Percentiles rank a stretch among this genome's conserved stretches.
phyloP scores from a whole-genome alignment of 2,329 filamentous ascomycete species.

The Apiospora arundinis region DNA sequence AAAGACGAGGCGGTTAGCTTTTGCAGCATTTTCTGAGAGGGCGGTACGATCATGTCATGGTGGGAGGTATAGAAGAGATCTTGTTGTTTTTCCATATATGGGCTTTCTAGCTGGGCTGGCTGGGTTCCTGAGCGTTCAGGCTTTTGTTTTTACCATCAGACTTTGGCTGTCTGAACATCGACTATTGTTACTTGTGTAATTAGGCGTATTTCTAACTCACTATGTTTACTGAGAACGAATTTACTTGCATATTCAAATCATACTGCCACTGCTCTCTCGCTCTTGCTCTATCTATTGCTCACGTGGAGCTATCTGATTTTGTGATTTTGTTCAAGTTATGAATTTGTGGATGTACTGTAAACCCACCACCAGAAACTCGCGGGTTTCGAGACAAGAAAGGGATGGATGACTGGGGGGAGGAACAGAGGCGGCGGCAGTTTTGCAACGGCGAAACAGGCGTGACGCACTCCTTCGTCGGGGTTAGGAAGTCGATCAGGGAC shows the following conservation, averaged over 20 bases:
- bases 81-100: not conserved
- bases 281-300: not conserved
- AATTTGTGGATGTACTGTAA: not conserved
- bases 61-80: conserved; percentile 13
- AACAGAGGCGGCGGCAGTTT: not conserved
- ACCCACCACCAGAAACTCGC: not conserved
- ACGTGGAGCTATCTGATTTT: no score
- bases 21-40: conserved; percentile 15
- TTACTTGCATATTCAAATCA: not conserved
- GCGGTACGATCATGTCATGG: conserved; percentile 4
- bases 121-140: not conserved
- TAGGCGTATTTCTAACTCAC: not conserved
- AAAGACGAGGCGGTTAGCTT: conserved; percentile 6
- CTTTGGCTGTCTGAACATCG: not conserved
- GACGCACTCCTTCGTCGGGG: conserved; percentile 2
- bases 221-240: not conserved
- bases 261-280: not conserved
- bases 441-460: conserved; percentile 9
- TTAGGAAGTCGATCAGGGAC: conserved; percentile 6
- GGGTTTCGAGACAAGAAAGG: not conserved
- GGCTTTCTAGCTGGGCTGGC: conserved; percentile 6
- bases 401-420: not conserved
- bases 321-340: not conserved
- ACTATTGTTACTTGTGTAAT: conserved; percentile 3
- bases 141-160: not conserved